Conservation (phyloP, 1,284 basidiomycete genomes). For the Cutaneotrichosporon cyanovorans region DNA sequence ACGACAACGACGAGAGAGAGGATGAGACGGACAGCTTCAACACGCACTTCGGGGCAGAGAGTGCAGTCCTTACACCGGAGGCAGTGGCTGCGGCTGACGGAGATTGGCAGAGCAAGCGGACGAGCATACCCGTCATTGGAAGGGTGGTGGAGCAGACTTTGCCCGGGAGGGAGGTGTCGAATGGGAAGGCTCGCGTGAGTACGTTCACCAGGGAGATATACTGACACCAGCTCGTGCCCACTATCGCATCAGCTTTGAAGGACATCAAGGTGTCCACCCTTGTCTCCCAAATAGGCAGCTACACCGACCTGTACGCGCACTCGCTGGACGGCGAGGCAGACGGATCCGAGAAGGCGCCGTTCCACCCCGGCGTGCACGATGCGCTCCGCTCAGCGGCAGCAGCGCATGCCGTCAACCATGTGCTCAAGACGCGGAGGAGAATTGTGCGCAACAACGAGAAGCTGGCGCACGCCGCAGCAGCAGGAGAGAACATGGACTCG, state of each 20-base stretch:
- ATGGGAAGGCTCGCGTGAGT: slow-evolving; percentile 36
- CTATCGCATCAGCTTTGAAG: slow-evolving; percentile 49
- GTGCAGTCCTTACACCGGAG: slow-evolving; percentile 26
- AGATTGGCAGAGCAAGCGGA: slow-evolving; percentile 29
- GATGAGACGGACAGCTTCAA: slow-evolving; percentile 39
- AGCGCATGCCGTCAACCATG: slow-evolving; percentile 74
- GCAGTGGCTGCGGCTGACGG: slow-evolving; percentile 20
- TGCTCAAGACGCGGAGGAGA: slow-evolving; percentile 82
- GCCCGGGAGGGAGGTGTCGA: slow-evolving; percentile 35
- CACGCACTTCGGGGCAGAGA: slow-evolving; percentile 39
- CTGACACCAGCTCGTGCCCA: slow-evolving; percentile 49
- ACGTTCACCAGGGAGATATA: background rate
- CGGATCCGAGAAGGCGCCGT: slow-evolving; percentile 30
- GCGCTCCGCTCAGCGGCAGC: slow-evolving; percentile 59
- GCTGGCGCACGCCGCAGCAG: slow-evolving; percentile 55
- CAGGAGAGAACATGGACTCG: slow-evolving; percentile 49
- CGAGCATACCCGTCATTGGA: slow-evolving; percentile 48
- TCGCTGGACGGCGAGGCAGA: slow-evolving; percentile 50
- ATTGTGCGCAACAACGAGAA: slow-evolving; percentile 94
- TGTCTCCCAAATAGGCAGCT: slow-evolving; percentile 49
- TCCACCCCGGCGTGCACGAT: slow-evolving; percentile 30
- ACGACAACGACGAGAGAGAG: slow-evolving; percentile 10
- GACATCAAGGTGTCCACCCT: slow-evolving; percentile 53
- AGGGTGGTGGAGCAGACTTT: slow-evolving; percentile 52
- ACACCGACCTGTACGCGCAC: slow-evolving; percentile 68